These are phyloP conservation scores for Zea mays DNA, from an alignment of 176 grass and related monocot genomes.

Conservation along the genomic window Zm-B73-REFERENCE-NAM-5.0 NC_050097.1:179857001-179857500, in stretches of 20 bases:
- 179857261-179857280: constrained; percentile 15
- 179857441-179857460: neutral
- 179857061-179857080: neutral
- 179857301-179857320: constrained; percentile 18
- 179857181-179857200: neutral
- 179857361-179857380: neutral
- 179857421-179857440: neutral
- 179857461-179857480: neutral
- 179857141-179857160: neutral
- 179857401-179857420: neutral
- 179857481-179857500: neutral
- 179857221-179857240: neutral
- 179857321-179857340: constrained; percentile 22
- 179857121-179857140: neutral
- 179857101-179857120: neutral
- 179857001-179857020: neutral
- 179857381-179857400: neutral
- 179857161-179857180: neutral
- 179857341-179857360: constrained; percentile 1
- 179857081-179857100: neutral
- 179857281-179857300: neutral
- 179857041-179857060: neutral
- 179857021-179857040: neutral
- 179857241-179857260: neutral
- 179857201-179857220: neutral